phyloP scores from a whole-genome alignment of 306 rosid genomes.

The Trichosanthes cucumerina region DNA sequence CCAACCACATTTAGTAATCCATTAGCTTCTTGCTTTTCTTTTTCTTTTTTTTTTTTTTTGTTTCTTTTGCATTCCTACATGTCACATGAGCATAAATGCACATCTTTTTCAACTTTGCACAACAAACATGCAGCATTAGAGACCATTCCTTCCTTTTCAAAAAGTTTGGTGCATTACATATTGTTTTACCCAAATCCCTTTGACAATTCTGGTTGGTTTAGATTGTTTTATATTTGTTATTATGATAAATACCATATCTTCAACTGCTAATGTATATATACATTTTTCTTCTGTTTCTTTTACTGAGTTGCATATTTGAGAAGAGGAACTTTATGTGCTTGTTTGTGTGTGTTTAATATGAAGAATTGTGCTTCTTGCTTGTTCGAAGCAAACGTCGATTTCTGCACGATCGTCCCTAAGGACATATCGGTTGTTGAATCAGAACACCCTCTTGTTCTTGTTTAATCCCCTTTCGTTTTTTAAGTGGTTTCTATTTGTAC shows the following conservation, averaged over 20 bases:
- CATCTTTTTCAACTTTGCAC: constrained; percentile 28
- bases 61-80: constrained; percentile 12
- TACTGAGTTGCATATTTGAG: background rate
- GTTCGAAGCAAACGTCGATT: constrained; percentile 24
- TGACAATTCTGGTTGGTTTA: background rate
- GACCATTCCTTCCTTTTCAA: constrained; percentile 20
- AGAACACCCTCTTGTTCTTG: background rate
- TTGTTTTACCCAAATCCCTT: constrained; percentile 7
- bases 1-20: constrained; percentile 9
- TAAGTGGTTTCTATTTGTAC: background rate
- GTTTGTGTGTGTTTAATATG: constrained; percentile 4
- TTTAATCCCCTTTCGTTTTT: background rate
- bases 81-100: constrained; percentile 47
- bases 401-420: background rate
- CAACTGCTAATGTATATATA: background rate
- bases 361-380: constrained; percentile 43
- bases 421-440: background rate
- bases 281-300: background rate
- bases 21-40: background rate
- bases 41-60: background rate
- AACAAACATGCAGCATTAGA: constrained; percentile 17
- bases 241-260: background rate
- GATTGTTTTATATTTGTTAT: background rate
- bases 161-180: constrained; percentile 10
- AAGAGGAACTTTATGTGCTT: background rate